Conservation (phyloP, 139 green algal genomes). For the Dunaliella sp. region DNA sequence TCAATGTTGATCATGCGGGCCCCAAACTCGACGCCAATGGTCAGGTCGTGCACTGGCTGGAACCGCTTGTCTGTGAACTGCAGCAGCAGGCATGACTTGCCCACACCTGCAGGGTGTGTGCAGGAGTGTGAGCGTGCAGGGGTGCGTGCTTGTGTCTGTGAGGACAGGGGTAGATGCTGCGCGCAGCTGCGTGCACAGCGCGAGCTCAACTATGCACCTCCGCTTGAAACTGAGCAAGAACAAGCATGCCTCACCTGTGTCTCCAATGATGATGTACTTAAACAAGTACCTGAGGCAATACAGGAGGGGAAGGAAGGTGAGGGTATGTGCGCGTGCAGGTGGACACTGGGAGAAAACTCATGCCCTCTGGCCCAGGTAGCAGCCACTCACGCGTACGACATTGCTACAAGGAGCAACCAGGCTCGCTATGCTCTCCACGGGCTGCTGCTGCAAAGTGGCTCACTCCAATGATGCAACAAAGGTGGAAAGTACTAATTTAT, state of each 20-base stretch:
- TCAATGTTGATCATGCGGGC: slow-evolving; percentile 99
- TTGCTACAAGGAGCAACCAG: no score
- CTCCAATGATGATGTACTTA: slow-evolving; percentile 99
- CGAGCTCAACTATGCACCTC: no score
- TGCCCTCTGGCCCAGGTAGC: not conserved
- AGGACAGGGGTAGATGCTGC: not conserved
- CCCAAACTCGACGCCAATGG: slow-evolving; percentile 94
- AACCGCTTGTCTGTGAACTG: slow-evolving; percentile 99
- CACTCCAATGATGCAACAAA: no score
- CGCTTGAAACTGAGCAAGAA: no score
- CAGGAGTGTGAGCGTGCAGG: not conserved
- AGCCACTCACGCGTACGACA: slow-evolving; percentile 36
- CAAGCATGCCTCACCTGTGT: slow-evolving; percentile 86
- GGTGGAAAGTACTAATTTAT: no score
- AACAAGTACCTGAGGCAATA: slow-evolving; percentile 75
- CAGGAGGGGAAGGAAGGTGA: not conserved
- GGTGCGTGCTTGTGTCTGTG: not conserved
- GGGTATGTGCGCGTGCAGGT: not conserved
- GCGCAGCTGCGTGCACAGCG: not conserved
- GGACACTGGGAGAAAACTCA: not conserved
- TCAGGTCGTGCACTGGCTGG: slow-evolving; percentile 91
- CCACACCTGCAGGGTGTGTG: slow-evolving; percentile 77
- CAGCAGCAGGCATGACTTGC: slow-evolving; percentile 98
- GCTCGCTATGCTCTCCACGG: no score
- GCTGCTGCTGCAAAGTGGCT: no score